phyloP scores from a whole-genome alignment of 805 yeast genomes.

The Yamadazyma ubonensis region DNA sequence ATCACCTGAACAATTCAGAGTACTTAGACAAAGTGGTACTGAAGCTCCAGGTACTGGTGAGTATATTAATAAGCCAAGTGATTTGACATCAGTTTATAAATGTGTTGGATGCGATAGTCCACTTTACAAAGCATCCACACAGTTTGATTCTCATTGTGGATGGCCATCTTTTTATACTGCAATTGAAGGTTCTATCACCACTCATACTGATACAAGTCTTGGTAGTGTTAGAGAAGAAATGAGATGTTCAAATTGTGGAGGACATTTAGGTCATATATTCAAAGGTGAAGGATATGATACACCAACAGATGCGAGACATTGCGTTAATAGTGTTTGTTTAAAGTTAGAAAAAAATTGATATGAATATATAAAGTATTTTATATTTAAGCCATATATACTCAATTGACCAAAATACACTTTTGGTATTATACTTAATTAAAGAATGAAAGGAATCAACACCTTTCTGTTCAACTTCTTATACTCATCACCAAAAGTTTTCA shows the following conservation, averaged over 20 bases:
- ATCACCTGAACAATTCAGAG: constrained; percentile 72
- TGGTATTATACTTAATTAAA: constrained; percentile 27
- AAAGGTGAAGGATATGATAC: constrained; percentile 88
- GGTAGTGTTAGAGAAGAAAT: constrained; percentile 91
- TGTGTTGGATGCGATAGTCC: constrained; percentile 89
- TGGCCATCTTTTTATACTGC: constrained; percentile 98
- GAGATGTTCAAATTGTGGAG: constrained; percentile 84
- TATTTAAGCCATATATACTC: too few species aligned
- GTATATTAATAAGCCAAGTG: constrained; percentile 52
- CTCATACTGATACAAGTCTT: constrained; percentile 55
- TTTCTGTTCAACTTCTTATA: constrained; percentile 76
- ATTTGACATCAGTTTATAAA: constrained; percentile 59
- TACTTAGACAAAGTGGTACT: constrained; percentile 72
- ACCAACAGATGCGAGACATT: constrained; percentile 90
- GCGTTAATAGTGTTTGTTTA: constrained; percentile 85
- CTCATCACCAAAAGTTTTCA: constrained; percentile 66
- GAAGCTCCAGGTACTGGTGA: constrained; percentile 68
- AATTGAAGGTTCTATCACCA: constrained; percentile 70
- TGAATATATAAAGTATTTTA: background rate
- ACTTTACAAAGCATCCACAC: constrained; percentile 72
- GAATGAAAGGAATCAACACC: constrained; percentile 72
- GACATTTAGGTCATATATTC: constrained; percentile 94
- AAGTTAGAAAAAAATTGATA: constrained; percentile 51
- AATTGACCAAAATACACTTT: too few species aligned
- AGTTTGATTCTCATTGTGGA: constrained; percentile 91